Evolutionary conservation across 768 basidiomycete genomes (phyloP), one percentile per base, ranked within the genome.

Genomic region (Trametes coccinea): DNA sequence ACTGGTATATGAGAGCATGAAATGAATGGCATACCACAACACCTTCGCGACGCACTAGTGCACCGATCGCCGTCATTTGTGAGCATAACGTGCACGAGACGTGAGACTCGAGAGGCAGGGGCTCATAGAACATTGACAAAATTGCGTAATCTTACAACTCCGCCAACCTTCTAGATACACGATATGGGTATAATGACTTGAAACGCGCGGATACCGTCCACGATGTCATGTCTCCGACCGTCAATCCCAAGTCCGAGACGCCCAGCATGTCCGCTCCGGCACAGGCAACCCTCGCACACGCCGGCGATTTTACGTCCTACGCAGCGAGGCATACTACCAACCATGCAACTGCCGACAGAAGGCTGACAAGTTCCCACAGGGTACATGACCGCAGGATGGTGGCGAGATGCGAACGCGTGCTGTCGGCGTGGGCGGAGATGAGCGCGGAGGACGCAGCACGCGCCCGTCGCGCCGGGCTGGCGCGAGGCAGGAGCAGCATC

Each of bases 361-460:
- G 33, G 62, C 62, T 64, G 48, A 51, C 58, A 49, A 58, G 56
- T 41, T 64, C 62, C 62, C 62, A 64, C 31, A 60, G 49, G 47
- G 40, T 55, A 49, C 34, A 60, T 22, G 62, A 31, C 16, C 37
- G 48, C 11, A 54, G 45, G 27, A 60, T 6, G 30, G 41, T 39
- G 8, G 33, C 58, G 40, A 64, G 27, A 33, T 27, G n/a, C 40
- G 62, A 54, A 14, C 46, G 29, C 41, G 22, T 29, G 14, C 33
- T 29, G 48, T 59, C 57, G 45, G 14, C 40, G 17, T 16, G 9
- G 39, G 30, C 57, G 49, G 49, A 59, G 49, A 52, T 59, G 57
- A 52, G 30, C 5, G 49, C 13, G 49, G 49, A 45, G 29, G 57
- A 34, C 22, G 49, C 34, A 37, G 34, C 41, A 34, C 50, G 55